Percentiles rank a stretch among this genome's conserved stretches.
phyloP scores from a whole-genome alignment of 306 rosid species.

The Quillaja saponaria region DNA sequence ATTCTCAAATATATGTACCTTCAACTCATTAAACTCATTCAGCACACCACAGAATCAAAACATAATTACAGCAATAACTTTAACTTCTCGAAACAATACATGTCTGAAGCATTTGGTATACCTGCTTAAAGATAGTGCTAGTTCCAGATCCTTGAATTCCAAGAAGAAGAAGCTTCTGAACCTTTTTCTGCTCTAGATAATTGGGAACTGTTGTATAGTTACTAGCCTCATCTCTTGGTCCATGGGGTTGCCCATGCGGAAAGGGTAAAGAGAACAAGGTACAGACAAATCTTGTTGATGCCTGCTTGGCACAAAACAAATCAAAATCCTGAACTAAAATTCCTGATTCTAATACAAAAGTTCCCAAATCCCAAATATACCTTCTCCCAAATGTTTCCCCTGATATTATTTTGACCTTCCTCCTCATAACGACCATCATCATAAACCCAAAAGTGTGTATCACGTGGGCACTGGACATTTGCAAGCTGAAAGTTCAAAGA shows the following conservation, averaged over 20 bases:
- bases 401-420: constrained; percentile 98
- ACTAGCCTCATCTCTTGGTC: constrained; percentile 76
- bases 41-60: not conserved
- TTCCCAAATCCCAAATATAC: constrained; percentile 44
- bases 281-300: constrained; percentile 76
- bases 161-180: constrained; percentile 90
- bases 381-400: constrained; percentile 99
- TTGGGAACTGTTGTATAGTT: constrained; percentile 75
- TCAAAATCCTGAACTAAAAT: constrained; percentile 20
- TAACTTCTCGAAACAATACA: no score
- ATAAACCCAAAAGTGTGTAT: constrained; percentile 99
- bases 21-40: constrained; percentile 2
- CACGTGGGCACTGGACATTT: constrained; percentile 97
- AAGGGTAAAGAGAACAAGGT: constrained; percentile 81
- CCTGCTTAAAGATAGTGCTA: constrained; percentile 98
- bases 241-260: constrained; percentile 77
- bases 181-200: constrained; percentile 80
- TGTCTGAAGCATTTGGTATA: constrained; percentile 14
- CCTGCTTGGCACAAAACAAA: constrained; percentile 61
- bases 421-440: constrained; percentile 99
- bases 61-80: no score
- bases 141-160: constrained; percentile 96
- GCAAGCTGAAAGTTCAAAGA: constrained; percentile 74
- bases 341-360: constrained; percentile 21
- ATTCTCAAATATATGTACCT: constrained; percentile 10